Evolutionary conservation across 495 filamentous ascomycete species (phyloP), one percentile per base, ranked within the genome.

Genomic region (Cladorrhinum samala): DNA sequence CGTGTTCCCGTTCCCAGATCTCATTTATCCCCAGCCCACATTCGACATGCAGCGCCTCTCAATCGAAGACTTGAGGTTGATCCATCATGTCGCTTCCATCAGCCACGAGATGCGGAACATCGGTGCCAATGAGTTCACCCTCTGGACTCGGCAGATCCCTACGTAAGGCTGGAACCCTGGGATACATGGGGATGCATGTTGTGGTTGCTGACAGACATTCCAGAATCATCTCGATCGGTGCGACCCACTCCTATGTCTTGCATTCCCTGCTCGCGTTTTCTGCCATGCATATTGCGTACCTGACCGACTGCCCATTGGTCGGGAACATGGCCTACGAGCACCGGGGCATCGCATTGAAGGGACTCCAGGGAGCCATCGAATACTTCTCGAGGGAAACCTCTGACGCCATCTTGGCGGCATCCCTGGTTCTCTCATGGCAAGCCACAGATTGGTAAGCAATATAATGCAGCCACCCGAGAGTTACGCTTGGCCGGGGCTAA

Each of bases 381-480:
- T 75, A 77, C 20, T 97, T 97, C 70, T 95, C 89, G 7, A 83
- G 78, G 58, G 83, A 84, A 37, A 96, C 91, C 60, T 90, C 88
- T 13, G 92, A 98, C 71, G 89, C 92, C 33, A 85, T 96, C 51
- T 78, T 98, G 24, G 93, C 91, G 47, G 89, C 93, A 21, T 97
- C 91, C 11, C 83, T 96, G 30, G 77, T 97, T 45, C 76, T 98
- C 41, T 92, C 92, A 42, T 98, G 94, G 94, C 93, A 97, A 72
- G 87, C 88, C 53, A 90, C 85, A 57, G 93, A 97, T 72, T 96
- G 91, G 93, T 96, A 76, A 78, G 89, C 77, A 61, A 70, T 68
- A 64, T 36, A 68, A 53, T 62, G 55, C 67, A 63, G 27, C 50
- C 52, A 62, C 42, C 61, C 65, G 63, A 16, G n/a, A n/a, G 51